A percentile compares a stretch with the other conserved stretches of the same genome.
Conservation (phyloP, 1,139 yeast species). For the Pichia sp. region DNA sequence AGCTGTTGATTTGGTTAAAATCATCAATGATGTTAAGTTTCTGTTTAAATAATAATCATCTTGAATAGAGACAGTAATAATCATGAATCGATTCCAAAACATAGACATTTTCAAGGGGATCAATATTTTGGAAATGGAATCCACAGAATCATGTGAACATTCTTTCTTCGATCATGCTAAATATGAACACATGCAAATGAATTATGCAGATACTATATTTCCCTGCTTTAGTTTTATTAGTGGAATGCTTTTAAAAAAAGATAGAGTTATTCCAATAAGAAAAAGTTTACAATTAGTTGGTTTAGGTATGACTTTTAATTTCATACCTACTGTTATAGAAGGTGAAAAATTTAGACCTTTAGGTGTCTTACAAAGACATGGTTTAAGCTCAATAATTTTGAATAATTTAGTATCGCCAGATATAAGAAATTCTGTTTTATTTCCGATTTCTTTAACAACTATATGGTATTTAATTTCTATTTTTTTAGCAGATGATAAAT, state of each 20-base stretch:
- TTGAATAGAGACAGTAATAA: not conserved
- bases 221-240: conserved; percentile 32
- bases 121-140: conserved; percentile 33
- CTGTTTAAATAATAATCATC: no score
- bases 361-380: conserved; percentile 35
- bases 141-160: conserved; percentile 25
- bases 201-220: conserved; percentile 34
- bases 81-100: conserved; percentile 1
- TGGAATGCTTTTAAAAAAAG: conserved; percentile 28
- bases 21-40: no score
- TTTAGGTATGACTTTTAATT: conserved; percentile 31
- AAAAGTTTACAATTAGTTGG: conserved; percentile 29
- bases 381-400: conserved; percentile 27
- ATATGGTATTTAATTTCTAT: conserved; percentile 27
- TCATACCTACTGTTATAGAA: conserved; percentile 17
- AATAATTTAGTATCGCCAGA: conserved; percentile 4
- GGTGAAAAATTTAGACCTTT: conserved; percentile 24
- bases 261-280: conserved; percentile 14
- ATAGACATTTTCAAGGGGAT: conserved; percentile 31
- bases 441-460: conserved; percentile 23
- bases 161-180: conserved; percentile 27
- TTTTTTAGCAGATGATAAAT: conserved; percentile 23
- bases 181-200: conserved; percentile 25
- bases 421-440: conserved; percentile 4
- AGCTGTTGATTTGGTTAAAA: no score